Conservation (phyloP, 2,329 filamentous ascomycete species). For the Ceratocystis diversiconidia region DNA sequence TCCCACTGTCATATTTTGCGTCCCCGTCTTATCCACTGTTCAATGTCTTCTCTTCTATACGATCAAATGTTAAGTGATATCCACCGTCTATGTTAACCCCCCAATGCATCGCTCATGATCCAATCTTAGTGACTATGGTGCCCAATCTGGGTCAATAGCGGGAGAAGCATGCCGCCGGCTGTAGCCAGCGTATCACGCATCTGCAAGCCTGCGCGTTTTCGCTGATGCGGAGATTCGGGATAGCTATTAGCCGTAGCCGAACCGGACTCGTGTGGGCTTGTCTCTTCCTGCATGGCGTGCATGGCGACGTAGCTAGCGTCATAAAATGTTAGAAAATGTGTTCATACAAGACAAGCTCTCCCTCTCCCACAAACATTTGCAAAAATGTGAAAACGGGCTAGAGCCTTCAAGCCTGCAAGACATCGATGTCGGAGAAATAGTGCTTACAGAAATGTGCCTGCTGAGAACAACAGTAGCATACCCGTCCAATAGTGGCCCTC, state of each 20-base stretch:
- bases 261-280: slow-evolving; percentile 38
- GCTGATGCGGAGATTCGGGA: slow-evolving; percentile 35
- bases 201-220: slow-evolving; percentile 41
- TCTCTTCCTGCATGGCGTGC: slow-evolving; percentile 88
- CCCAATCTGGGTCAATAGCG: slow-evolving; percentile 62
- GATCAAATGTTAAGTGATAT: background rate
- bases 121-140: slow-evolving; percentile 49
- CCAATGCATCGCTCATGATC: background rate
- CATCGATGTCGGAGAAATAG: slow-evolving; percentile 12
- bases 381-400: background rate
- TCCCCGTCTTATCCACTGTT: no score
- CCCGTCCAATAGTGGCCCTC: slow-evolving; percentile 77
- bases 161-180: slow-evolving; percentile 62
- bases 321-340: background rate
- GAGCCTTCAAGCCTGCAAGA: no score
- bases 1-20: no score
- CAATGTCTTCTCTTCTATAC: no score
- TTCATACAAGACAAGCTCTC: background rate
- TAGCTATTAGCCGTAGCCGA: slow-evolving; percentile 36
- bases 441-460: slow-evolving; percentile 81
- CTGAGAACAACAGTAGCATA: slow-evolving; percentile 85
- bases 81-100: background rate
- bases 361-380: background rate
- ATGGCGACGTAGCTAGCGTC: slow-evolving; percentile 74
- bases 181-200: slow-evolving; percentile 57